Base-by-base conservation (phyloP, 352 stramenopile genomes). In the Nothophytophthora sp. region DNA sequence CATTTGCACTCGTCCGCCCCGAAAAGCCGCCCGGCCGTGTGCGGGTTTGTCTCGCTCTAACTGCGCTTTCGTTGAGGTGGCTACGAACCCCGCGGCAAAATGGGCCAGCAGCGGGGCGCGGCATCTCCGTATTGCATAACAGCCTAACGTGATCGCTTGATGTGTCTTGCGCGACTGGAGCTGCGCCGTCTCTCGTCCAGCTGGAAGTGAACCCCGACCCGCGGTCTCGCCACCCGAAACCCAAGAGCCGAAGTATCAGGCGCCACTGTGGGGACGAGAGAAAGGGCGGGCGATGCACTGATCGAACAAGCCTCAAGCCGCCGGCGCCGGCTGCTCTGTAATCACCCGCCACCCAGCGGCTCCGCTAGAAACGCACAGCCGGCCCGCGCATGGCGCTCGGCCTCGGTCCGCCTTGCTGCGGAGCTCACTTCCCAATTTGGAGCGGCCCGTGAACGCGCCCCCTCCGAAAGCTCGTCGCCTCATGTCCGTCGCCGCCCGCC, bases 341-440 rank as follows among this genome's bases (percentile, higher is more conserved):
- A n/a, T 34, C 29, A 2, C 10, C 29, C 29, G 29, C 29, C 10
- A 34, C 10, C 29, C 29, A 34, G n/a, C n/a, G n/a, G n/a, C n/a
- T n/a, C n/a, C n/a, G n/a, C n/a, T n/a, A n/a, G n/a, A n/a, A n/a
- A n/a, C n/a, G n/a, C n/a, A n/a, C n/a, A n/a, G n/a, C n/a, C n/a
- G n/a, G n/a, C n/a, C 20, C 32, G n/a, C 27, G 2, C 11, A 5
- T 32, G 32, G 24, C 27, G 19, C 36, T 40, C n/a, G 23, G 20
- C 29, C 61, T 37, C n/a, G n/a, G n/a, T n/a, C n/a, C n/a, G n/a
- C n/a, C n/a, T n/a, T n/a, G n/a, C n/a, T n/a, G n/a, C n/a, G n/a
- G n/a, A 58, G 55, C 39, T 71, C 62, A 71, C 39, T 71, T 70
- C 57, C 55, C 45, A 18, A 67, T 67, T 67, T 60, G 56, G 42